Base-by-base conservation (phyloP, 2,329 filamentous ascomycete genomes). In the Dactylellina leptospora region DNA sequence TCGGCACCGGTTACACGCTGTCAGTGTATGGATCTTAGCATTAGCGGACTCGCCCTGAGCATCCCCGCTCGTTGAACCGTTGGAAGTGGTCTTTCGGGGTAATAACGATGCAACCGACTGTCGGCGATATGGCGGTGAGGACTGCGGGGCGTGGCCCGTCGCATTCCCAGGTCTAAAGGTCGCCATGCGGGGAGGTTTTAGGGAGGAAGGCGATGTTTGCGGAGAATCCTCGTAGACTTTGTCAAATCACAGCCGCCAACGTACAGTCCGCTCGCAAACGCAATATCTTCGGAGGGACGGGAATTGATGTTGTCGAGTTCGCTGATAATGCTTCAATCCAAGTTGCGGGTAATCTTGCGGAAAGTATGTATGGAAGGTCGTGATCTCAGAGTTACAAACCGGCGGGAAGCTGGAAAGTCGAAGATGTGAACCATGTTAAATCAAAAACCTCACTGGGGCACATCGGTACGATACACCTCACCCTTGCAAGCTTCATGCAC, bases 1-100 rank as follows among this genome's bases (percentile, higher is more conserved):
- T 80, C 82, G 80, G 77, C 82, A 83, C 60, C 82, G 80, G 28
- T 82, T 82, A 74, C 82, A 83, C 23, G 82, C 82, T 8, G 82
- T 83, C 64, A 83, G 78, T 20, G 82, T 83, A 75, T 83, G 82
- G 61, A 72, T 72, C 50, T 72, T 72, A 44, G 68, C 68, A 28
- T 54, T 59, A 18, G 59, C 20, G n/a, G 50, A 36, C 30, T 63
- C 59, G 20, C 45, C 27, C 18, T 36, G 38, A 30, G 28, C 38
- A 48, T 59, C 68, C 16, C 68, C 59, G n/a, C 44, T 59, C 22
- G 44, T 51, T n/a, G 68, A 55, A 22, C 59, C 54, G 45, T 59
- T 60, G 8, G 68, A 64, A 13, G 59, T 48, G 2, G 59, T 45
- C 54, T 63, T 72, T 55, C 68, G 59, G 23, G 68, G 68, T 64